A percentile compares a stretch with the other conserved stretches of the same genome.
Conservation (phyloP, 2,329 filamentous ascomycete genomes). For the Colletotrichum magnum region DNA sequence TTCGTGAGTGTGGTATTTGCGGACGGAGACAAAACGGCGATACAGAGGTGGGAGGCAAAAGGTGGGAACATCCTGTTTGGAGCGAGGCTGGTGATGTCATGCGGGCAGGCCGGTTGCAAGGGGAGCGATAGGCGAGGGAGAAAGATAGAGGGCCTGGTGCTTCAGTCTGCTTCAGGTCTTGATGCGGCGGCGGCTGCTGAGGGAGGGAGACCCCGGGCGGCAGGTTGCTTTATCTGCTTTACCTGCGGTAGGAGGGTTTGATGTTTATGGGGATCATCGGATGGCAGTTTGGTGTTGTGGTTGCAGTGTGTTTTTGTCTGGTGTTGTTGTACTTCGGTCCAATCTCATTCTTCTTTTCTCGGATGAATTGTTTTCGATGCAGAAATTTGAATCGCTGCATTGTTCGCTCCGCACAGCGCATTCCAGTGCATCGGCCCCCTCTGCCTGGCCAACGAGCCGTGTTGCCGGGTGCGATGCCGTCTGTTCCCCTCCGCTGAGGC, state of each 20-base stretch:
- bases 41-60: neutral
- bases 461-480: neutral
- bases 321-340: neutral
- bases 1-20: slow-evolving; percentile 9
- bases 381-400: neutral
- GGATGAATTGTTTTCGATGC: too few species aligned
- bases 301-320: neutral
- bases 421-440: neutral
- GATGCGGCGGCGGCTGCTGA: slow-evolving; percentile 13
- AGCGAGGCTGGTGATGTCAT: slow-evolving; percentile 24
- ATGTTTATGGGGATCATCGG: slow-evolving; percentile 16
- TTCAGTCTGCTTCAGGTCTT: slow-evolving; percentile 32
- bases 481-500: neutral
- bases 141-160: neutral
- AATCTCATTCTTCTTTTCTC: too few species aligned
- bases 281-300: slow-evolving; percentile 9
- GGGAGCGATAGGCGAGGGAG: neutral
- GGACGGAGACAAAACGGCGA: too few species aligned
- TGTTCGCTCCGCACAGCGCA: neutral
- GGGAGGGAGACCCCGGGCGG: neutral
- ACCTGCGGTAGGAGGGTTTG: neutral
- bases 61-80: slow-evolving; percentile 22
- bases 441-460: slow-evolving; percentile 13
- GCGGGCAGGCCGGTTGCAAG: slow-evolving; percentile 8
- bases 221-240: slow-evolving; percentile 1